A percentile compares a stretch with the other conserved stretches of the same genome.
phyloP scores from a whole-genome alignment of 2,329 filamentous ascomycete species.

The Paracorniculantispora psalliotae region DNA sequence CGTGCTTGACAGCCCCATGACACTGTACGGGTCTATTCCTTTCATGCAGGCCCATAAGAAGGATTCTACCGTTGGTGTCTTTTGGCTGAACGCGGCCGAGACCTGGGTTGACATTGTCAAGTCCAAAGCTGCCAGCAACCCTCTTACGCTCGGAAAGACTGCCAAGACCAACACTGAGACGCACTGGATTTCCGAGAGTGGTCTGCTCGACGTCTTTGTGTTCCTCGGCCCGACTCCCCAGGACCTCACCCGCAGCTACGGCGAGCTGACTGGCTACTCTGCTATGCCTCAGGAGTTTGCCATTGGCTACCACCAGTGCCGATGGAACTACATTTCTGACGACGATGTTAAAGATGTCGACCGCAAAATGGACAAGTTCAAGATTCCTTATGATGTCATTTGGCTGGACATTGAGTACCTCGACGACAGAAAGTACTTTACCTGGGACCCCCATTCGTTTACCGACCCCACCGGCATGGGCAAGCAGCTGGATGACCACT shows the following conservation, averaged over 20 bases:
- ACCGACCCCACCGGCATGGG: constrained; percentile 81
- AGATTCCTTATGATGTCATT: constrained; percentile 97
- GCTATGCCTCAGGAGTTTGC: constrained; percentile 89
- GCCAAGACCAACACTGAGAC: constrained; percentile 75
- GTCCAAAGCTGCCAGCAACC: constrained; percentile 66
- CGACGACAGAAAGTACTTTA: constrained; percentile 96
- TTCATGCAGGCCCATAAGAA: constrained; percentile 97
- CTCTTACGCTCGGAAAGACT: constrained; percentile 65
- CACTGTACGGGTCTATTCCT: constrained; percentile 92
- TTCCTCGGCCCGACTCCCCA: constrained; percentile 85
- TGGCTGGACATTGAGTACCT: constrained; percentile 99
- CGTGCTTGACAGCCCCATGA: constrained; percentile 95
- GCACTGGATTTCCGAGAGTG: constrained; percentile 95
- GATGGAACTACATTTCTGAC: constrained; percentile 98
- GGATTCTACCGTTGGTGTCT: constrained; percentile 88
- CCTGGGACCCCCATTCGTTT: constrained; percentile 89
- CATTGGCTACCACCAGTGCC: constrained; percentile 92
- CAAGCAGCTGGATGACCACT: constrained; percentile 76
- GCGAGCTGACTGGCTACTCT: constrained; percentile 85
- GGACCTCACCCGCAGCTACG: constrained; percentile 76
- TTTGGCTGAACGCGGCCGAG: constrained; percentile 96
- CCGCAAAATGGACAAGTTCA: constrained; percentile 88
- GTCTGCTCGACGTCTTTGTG: constrained; percentile 86
- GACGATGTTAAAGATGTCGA: constrained; percentile 97
- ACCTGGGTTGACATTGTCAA: constrained; percentile 97